phyloP scores from a whole-genome alignment of 225 moss, liverwort and hornwort species.

The Marchantia paleacea region DNA sequence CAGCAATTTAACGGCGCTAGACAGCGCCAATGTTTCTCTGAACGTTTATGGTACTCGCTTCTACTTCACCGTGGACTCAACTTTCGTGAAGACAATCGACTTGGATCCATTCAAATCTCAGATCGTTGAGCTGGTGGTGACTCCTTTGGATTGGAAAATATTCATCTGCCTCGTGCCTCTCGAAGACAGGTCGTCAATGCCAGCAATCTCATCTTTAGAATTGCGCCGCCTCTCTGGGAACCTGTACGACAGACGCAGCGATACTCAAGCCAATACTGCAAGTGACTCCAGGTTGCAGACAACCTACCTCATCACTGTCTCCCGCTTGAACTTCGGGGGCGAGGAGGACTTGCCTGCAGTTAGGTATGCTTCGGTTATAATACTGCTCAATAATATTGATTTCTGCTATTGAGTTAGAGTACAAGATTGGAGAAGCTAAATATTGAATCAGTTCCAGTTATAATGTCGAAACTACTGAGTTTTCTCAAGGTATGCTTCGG shows the following conservation, averaged over 20 bases:
- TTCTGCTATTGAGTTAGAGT: too few relatives aligned
- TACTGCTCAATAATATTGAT: too few relatives aligned
- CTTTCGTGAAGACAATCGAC: background rate
- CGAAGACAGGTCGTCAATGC: conserved; percentile 20
- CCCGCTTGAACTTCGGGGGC: conserved; percentile 9
- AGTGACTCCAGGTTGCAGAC: background rate
- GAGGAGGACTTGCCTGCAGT: background rate
- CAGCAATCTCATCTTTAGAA: conserved; percentile 27
- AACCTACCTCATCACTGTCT: conserved; percentile 7
- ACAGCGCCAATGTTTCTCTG: background rate
- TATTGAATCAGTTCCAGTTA: too few relatives aligned
- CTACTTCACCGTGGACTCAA: conserved; percentile 19
- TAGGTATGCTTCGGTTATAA: background rate
- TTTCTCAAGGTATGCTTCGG: too few relatives aligned
- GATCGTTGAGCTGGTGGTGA: conserved; percentile 10
- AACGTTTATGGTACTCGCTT: background rate
- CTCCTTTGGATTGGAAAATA: background rate
- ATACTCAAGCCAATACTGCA: background rate
- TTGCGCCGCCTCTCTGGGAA: conserved; percentile 4
- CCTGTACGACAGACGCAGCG: conserved; percentile 8
- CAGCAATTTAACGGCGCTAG: too few relatives aligned
- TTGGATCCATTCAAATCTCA: background rate
- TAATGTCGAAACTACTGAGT: too few relatives aligned
- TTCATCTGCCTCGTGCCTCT: conserved; percentile 22
- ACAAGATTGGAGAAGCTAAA: too few relatives aligned